Conservation (phyloP, 2,329 filamentous ascomycete genomes). For the Penicillium sp. region DNA sequence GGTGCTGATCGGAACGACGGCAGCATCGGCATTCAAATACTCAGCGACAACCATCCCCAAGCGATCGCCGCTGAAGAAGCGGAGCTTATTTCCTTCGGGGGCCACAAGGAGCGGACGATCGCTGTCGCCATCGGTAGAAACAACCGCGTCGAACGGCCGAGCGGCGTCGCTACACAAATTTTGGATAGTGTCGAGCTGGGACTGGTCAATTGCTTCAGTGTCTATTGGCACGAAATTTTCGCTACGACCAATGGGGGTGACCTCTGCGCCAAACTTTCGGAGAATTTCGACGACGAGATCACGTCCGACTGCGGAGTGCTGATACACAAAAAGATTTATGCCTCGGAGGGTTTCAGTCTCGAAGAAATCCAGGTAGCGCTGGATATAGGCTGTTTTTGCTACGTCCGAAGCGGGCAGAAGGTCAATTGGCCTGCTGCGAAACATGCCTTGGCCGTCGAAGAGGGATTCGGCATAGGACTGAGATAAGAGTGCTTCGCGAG, state of each 20-base stretch:
- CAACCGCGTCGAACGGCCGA: constrained; percentile 25
- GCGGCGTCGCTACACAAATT: constrained; percentile 22
- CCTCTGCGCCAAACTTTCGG: constrained; percentile 26
- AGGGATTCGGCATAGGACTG: constrained; percentile 25
- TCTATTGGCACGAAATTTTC: constrained; percentile 33
- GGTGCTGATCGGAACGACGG: constrained; percentile 31
- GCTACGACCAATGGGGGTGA: constrained; percentile 28
- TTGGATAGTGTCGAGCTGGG: constrained; percentile 28
- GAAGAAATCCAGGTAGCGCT: constrained; percentile 31
- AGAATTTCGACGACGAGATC: constrained; percentile 21
- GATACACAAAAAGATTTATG: constrained; percentile 27
- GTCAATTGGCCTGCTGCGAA: constrained; percentile 17
- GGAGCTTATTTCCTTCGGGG: constrained; percentile 23
- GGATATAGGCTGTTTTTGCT: constrained; percentile 24
- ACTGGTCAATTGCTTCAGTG: constrained; percentile 31
- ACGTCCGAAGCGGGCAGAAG: constrained; percentile 18
- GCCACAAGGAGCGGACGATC: constrained; percentile 30
- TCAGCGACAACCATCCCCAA: constrained; percentile 31
- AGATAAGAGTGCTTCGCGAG: constrained; percentile 23
- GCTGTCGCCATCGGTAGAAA: constrained; percentile 33
- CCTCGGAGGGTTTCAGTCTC: constrained; percentile 25
- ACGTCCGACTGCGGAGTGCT: constrained; percentile 32
- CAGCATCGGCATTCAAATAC: constrained; percentile 27
- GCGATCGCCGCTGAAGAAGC: constrained; percentile 31
- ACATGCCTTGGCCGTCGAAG: constrained; percentile 26